Base-by-base conservation (phyloP, 371 early-diverging fungal species). In the Actinomortierella wolfii region DNA sequence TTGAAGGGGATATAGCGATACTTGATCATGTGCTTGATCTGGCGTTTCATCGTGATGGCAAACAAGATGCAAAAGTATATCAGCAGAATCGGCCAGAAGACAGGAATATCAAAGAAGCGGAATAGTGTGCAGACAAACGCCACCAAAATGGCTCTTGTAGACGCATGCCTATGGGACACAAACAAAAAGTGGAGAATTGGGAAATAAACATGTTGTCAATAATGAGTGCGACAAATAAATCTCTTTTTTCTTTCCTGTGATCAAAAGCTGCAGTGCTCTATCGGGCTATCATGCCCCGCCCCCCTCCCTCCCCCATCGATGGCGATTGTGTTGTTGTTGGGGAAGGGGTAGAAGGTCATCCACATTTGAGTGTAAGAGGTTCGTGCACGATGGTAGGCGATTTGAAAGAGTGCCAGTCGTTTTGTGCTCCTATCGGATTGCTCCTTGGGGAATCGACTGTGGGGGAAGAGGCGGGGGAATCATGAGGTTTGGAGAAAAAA, bases 1-100 rank as follows among this genome's bases (percentile, higher is more conserved):
- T 94, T 92, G 85, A 97, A 99, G 13, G 99, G 99, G 57, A 99
- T 89, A 78, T 99, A 99, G 64, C 91, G 89, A 79, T 98, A 94
- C 82, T 95, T 97, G 77, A 98, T 90, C 98, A 98, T 99, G 78
- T 99, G 99, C 70, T 88, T 80, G 78, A 97, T 94, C 73, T 99
- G 97, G 59, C 97, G 88, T 67, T 91, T 88, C 94, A 95, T 94
- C 9, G 99, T 99, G 46, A 99, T 81, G 18, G 88, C 86, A 65
- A 97, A 93, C 45, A 99, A 86, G 57, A 97, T 84, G 51, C 95
- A 78, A 78, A 99, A 99, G 86, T 99, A 99, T 56, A 99, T 78
- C 59, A 93, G 73, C 45, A 93, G 80, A 58, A 92, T 91, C 4
- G 92, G 92, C 92, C 98, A 98, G 80, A 95, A 99, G 6, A 99